Conservation (phyloP, 2,329 filamentous ascomycete species). For the Metarhizium anisopliae region DNA sequence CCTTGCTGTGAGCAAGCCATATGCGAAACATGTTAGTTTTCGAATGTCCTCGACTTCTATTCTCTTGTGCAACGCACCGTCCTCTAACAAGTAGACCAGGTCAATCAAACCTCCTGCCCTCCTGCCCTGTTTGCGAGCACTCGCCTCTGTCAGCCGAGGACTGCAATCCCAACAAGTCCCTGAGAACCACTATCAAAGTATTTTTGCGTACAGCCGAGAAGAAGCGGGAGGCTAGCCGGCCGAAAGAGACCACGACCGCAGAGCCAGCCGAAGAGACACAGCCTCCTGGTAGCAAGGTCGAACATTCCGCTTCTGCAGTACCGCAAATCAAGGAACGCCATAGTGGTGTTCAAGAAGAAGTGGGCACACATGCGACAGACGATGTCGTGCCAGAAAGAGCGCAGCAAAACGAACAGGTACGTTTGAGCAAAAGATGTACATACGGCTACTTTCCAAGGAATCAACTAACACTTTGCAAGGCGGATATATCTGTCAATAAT, state of each 20-base stretch:
- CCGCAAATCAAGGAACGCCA: neutral
- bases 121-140: conserved; percentile 90
- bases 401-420: conserved; percentile 1
- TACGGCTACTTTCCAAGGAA: neutral
- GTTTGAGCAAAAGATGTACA: neutral
- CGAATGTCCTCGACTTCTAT: neutral
- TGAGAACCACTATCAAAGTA: conserved; percentile 87
- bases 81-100: conserved; percentile 35
- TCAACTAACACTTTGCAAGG: neutral
- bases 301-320: neutral
- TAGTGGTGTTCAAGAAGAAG: neutral
- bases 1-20: conserved; percentile 95
- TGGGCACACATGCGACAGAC: neutral
- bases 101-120: conserved; percentile 64
- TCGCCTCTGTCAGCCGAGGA: conserved; percentile 77
- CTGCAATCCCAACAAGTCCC: conserved; percentile 79
- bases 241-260: conserved; percentile 36
- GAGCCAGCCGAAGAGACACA: conserved; percentile 33
- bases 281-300: conserved; percentile 9
- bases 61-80: neutral
- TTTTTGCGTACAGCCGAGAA: conserved; percentile 88
- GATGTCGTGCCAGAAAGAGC: neutral
- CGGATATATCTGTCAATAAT: neutral
- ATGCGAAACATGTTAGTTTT: conserved; percentile 66
- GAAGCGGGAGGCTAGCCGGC: conserved; percentile 62